Conservation (phyloP, 345 rosid genomes). For the Acer saccharum region DNA sequence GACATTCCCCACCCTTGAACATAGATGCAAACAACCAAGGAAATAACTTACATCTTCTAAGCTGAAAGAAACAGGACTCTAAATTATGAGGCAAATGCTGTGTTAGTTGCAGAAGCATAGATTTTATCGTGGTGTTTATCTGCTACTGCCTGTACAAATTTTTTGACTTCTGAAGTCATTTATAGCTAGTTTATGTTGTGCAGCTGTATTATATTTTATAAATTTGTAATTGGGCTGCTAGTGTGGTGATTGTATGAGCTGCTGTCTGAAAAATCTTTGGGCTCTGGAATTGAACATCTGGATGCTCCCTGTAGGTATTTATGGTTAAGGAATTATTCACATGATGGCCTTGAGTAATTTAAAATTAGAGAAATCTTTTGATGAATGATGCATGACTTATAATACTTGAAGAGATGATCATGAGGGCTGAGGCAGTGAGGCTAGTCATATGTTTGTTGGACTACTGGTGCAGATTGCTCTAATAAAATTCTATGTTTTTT, state of each 20-base stretch:
- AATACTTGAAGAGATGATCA: not conserved
- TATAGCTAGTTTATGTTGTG: not conserved
- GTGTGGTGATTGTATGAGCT: not conserved
- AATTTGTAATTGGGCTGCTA: not conserved
- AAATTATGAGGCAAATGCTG: not conserved
- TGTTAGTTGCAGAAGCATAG: not conserved
- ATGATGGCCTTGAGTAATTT: not conserved
- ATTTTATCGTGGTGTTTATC: not conserved
- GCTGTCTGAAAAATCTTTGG: not conserved
- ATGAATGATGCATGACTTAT: not conserved
- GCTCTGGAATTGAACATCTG: not conserved
- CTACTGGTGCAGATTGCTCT: not conserved
- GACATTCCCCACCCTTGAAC: not conserved
- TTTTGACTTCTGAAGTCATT: not conserved
- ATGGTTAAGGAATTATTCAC: not conserved
- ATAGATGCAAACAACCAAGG: not conserved
- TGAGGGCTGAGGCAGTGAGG: not conserved
- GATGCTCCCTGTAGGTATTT: not conserved
- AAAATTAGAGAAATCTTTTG: not conserved
- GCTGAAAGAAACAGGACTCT: not conserved
- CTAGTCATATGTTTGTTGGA: not conserved
- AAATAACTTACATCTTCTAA: not conserved
- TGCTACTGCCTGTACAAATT: not conserved
- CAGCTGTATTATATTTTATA: not conserved
- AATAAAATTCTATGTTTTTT: not conserved